Evolutionary conservation across 805 yeast species (phyloP).

Genomic region (Saccharomycopsis selenospora): DNA sequence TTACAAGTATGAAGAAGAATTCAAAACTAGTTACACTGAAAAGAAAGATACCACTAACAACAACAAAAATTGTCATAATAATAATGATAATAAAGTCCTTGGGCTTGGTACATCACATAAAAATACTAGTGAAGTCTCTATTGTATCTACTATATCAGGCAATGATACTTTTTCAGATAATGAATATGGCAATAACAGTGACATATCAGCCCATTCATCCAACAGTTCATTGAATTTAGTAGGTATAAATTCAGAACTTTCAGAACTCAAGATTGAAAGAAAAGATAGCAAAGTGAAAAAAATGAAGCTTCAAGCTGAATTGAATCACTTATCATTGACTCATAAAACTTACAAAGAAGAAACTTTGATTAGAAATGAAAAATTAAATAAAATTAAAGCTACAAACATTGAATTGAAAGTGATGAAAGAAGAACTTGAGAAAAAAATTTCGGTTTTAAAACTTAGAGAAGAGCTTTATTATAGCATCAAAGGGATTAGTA

Average conservation of each 20-base stretch:
- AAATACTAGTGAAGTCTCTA: not conserved
- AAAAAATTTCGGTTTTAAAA: constrained; percentile 8
- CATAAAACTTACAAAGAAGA: constrained; percentile 19
- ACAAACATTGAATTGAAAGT: constrained; percentile 15
- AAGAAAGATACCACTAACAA: not conserved
- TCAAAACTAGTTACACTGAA: not conserved
- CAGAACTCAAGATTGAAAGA: constrained; percentile 7
- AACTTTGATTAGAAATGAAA: constrained; percentile 14
- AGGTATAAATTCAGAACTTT: constrained; percentile 7
- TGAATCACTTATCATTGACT: constrained; percentile 17
- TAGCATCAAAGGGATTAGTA: constrained; percentile 9
- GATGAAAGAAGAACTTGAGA: constrained; percentile 14
- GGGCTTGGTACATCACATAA: not conserved
- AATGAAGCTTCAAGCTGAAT: constrained; percentile 18
- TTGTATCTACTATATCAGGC: constrained; percentile 1
- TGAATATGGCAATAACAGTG: not conserved
- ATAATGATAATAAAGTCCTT: not conserved
- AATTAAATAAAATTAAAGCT: constrained; percentile 11
- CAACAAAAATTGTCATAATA: not conserved
- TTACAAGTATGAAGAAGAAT: constrained; percentile 9
- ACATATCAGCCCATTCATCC: constrained; percentile 21
- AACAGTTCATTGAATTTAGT: constrained; percentile 3
- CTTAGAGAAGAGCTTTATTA: constrained; percentile 16
- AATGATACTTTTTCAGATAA: constrained; percentile 1
- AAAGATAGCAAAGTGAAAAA: constrained; percentile 13